Evolutionary conservation across 2,329 filamentous ascomycete genomes (phyloP).

Genomic region (Microthyrium microscopicum): DNA sequence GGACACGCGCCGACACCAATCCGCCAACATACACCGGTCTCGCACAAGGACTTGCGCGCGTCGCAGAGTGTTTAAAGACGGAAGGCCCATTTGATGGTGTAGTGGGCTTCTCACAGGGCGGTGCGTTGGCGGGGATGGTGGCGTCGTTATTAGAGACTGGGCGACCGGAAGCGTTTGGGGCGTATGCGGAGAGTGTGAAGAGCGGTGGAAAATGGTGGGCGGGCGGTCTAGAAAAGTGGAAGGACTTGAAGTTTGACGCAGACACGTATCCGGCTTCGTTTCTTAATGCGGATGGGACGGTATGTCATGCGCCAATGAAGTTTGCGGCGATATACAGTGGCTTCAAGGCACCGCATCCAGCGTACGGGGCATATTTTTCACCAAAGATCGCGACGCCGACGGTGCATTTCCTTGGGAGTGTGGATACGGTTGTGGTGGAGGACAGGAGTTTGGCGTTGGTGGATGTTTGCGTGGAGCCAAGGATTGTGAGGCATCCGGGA

Average conservation of each 20-base stretch:
- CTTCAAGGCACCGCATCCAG: conserved; percentile 47
- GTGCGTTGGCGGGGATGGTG: conserved; percentile 53
- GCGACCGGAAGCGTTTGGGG: conserved; percentile 31
- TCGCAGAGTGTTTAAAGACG: conserved; percentile 45
- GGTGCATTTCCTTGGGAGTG: conserved; percentile 63
- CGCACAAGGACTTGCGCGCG: conserved; percentile 44
- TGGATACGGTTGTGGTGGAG: conserved; percentile 84
- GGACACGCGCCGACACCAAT: conserved; percentile 45
- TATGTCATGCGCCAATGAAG: conserved; percentile 39
- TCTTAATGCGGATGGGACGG: not conserved
- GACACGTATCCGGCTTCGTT: conserved; percentile 9
- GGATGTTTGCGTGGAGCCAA: conserved; percentile 43
- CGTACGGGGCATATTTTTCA: conserved; percentile 54
- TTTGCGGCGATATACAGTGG: conserved; percentile 67
- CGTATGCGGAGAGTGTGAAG: conserved; percentile 14
- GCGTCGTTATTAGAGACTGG: conserved; percentile 51
- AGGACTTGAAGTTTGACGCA: conserved; percentile 16
- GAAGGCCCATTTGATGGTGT: conserved; percentile 61
- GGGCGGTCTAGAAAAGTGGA: conserved; percentile 25
- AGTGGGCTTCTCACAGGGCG: conserved; percentile 71
- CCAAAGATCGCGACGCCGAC: conserved; percentile 61
- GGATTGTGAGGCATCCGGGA: conserved; percentile 59
- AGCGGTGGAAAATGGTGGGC: conserved; percentile 39
- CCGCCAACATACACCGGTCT: conserved; percentile 46
- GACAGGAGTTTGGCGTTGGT: conserved; percentile 48